Conservation (phyloP, 495 filamentous ascomycete genomes). For the Penicillium diatomitis region DNA sequence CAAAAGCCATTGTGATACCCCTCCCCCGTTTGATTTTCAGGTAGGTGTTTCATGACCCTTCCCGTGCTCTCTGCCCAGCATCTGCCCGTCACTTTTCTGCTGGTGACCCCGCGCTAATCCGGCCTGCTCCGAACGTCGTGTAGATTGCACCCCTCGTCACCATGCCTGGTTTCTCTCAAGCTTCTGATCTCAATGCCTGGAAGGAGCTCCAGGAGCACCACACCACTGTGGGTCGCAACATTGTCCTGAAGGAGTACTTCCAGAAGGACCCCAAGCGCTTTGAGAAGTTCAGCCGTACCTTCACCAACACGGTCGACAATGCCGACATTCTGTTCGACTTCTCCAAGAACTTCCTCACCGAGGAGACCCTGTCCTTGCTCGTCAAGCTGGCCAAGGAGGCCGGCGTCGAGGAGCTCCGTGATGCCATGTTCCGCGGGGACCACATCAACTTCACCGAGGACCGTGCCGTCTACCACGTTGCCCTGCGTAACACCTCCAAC, state of each 20-base stretch:
- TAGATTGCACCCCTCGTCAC: slow-evolving; percentile 17
- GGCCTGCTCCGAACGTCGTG: background rate
- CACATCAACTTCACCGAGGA: slow-evolving; percentile 99
- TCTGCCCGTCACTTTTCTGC: background rate
- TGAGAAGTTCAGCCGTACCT: slow-evolving; percentile 77
- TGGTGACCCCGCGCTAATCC: slow-evolving; percentile 30
- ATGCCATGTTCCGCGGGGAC: slow-evolving; percentile 93
- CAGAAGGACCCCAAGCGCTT: slow-evolving; percentile 81
- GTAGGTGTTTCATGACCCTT: too few relatives aligned
- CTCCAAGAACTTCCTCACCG: slow-evolving; percentile 95
- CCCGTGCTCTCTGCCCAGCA: too few relatives aligned
- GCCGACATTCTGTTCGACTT: slow-evolving; percentile 93
- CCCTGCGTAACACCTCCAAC: slow-evolving; percentile 79
- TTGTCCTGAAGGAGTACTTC: slow-evolving; percentile 90
- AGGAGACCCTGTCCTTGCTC: slow-evolving; percentile 79
- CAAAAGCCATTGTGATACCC: slow-evolving; percentile 5
- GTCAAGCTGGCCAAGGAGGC: slow-evolving; percentile 87
- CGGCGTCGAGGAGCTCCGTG: slow-evolving; percentile 80
- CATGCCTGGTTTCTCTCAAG: slow-evolving; percentile 59
- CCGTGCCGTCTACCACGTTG: slow-evolving; percentile 90
- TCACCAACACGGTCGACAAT: slow-evolving; percentile 68
- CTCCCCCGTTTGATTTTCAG: background rate
- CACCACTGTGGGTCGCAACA: slow-evolving; percentile 68
- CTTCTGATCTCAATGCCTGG: slow-evolving; percentile 77
- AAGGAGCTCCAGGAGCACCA: slow-evolving; percentile 82